Base-by-base conservation (phyloP, 1,139 yeast species). In the Lodderomyces margitis region DNA sequence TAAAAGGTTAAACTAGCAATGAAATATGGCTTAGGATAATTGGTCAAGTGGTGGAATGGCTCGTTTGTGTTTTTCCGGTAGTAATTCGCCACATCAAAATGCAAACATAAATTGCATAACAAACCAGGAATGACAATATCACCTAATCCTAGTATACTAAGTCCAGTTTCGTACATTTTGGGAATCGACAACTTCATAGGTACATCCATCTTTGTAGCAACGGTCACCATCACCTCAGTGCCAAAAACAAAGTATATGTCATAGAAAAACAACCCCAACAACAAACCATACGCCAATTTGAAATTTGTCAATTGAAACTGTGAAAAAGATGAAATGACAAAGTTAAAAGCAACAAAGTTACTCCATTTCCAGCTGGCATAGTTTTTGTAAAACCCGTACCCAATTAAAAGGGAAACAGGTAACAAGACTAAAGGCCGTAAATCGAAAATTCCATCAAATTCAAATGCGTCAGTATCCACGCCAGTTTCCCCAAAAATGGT, bases 231-330 rank as follows among this genome's bases (percentile, higher is more conserved):
- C 10, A 81, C 66, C 38, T 75, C 70, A 0, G 86, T 74, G 3
- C 75, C 77, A 58, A 81, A 83, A 1, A 83, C 89, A 61, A 83
- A 83, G 54, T 72, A 80, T 33, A 81, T 70, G 54, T 83, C 89
- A 57, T 83, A 83, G 31, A 75, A 46, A 52, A 83, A 81, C 36
- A 83, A 66, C 1, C 75, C 76, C 1, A 54, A 43, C 20, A 83
- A 60, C 36, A 81, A 55, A 11, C 75, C 50, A 16, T 64, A 53
- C 1, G 78, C 81, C 3, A 73, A 61, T 41, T 62, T 66, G 54
- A 81, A 75, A 15, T 62, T 66, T 8, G 70, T 61, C 12, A 74
- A 38, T 37, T 56, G 59, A 10, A 61, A 44, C 21, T 54, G 50
- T 32, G 58, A 52, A 32, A 74, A 61, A 5, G 72, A 68, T 44